A percentile compares a stretch with the other conserved stretches of the same genome.
Conservation (phyloP, 2,329 filamentous ascomycete species). For the Dothistroma pini region DNA sequence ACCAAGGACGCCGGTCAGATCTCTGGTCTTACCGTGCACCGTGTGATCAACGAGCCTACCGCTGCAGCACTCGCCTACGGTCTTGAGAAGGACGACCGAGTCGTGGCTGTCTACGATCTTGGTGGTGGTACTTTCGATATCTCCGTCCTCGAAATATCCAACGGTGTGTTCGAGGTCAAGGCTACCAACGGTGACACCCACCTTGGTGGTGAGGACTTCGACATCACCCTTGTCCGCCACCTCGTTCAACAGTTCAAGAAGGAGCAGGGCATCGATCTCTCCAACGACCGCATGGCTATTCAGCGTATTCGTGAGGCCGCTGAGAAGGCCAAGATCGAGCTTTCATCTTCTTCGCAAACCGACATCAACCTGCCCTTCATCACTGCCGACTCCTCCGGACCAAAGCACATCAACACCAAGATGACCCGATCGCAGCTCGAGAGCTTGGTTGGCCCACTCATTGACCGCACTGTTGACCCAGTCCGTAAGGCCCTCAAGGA, state of each 20-base stretch:
- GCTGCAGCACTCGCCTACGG: slow-evolving; percentile 94
- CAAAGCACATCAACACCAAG: slow-evolving; percentile 98
- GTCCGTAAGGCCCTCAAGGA: slow-evolving; percentile 98
- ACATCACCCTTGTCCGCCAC: slow-evolving; percentile 90
- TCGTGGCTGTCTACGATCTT: slow-evolving; percentile 95
- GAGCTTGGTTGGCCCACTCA: slow-evolving; percentile 84
- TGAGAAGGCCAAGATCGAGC: slow-evolving; percentile 99
- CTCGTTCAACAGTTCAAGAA: slow-evolving; percentile 96
- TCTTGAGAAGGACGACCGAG: slow-evolving; percentile 88
- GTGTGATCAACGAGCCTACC: slow-evolving; percentile 97
- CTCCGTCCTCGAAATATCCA: slow-evolving; percentile 94
- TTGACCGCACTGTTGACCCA: slow-evolving; percentile 80
- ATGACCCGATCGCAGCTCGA: slow-evolving; percentile 90
- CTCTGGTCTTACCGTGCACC: slow-evolving; percentile 89
- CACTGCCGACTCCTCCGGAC: slow-evolving; percentile 89
- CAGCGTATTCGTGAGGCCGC: slow-evolving; percentile 98
- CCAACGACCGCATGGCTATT: slow-evolving; percentile 93
- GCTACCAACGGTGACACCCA: slow-evolving; percentile 99
- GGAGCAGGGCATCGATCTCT: slow-evolving; percentile 86
- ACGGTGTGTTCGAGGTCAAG: slow-evolving; percentile 98
- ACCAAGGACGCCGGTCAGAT: slow-evolving; percentile 99
- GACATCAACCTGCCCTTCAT: slow-evolving; percentile 99
- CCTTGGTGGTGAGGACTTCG: slow-evolving; percentile 96
- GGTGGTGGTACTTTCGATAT: slow-evolving; percentile 99
- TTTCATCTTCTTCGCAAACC: slow-evolving; percentile 90